Evolutionary conservation across 495 filamentous ascomycete species (phyloP).

Genomic region (Thermothielavioides terrestris): DNA sequence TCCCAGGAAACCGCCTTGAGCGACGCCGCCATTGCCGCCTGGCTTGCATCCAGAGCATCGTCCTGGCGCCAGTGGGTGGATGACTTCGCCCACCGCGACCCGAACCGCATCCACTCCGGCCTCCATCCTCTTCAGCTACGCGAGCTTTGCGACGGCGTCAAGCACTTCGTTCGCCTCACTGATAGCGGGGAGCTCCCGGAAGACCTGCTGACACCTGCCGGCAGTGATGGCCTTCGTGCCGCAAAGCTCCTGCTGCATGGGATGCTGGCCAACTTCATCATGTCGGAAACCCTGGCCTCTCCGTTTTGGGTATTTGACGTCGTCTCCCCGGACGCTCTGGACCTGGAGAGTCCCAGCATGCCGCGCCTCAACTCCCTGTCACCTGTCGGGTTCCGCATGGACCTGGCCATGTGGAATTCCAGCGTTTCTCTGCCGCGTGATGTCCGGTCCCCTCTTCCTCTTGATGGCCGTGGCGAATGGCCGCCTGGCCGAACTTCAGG

Average conservation of each 20-base stretch:
- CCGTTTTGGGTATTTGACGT: slow-evolving; percentile 19
- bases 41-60: slow-evolving; percentile 1
- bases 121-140: slow-evolving; percentile 13
- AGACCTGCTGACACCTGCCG: neutral
- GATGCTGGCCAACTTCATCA: slow-evolving; percentile 19
- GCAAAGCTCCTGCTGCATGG: slow-evolving; percentile 11
- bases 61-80: slow-evolving; percentile 10
- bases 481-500: neutral
- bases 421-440: neutral
- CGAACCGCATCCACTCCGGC: slow-evolving; percentile 4
- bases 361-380: neutral
- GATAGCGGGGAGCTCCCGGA: slow-evolving; percentile 11
- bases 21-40: neutral
- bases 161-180: slow-evolving; percentile 12
- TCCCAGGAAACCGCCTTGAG: neutral
- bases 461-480: neutral
- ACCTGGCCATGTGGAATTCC: slow-evolving; percentile 9
- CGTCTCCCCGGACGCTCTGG: neutral
- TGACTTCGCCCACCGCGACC: slow-evolving; percentile 8
- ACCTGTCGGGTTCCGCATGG: slow-evolving; percentile 9
- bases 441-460: neutral
- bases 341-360: slow-evolving; percentile 12
- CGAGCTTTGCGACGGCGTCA: slow-evolving; percentile 15
- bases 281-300: slow-evolving; percentile 6
- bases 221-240: neutral